Evolutionary conservation across 2,329 filamentous ascomycete species (phyloP), one percentile per base, ranked within the genome.

Genomic region (Exophiala oligosperma): DNA sequence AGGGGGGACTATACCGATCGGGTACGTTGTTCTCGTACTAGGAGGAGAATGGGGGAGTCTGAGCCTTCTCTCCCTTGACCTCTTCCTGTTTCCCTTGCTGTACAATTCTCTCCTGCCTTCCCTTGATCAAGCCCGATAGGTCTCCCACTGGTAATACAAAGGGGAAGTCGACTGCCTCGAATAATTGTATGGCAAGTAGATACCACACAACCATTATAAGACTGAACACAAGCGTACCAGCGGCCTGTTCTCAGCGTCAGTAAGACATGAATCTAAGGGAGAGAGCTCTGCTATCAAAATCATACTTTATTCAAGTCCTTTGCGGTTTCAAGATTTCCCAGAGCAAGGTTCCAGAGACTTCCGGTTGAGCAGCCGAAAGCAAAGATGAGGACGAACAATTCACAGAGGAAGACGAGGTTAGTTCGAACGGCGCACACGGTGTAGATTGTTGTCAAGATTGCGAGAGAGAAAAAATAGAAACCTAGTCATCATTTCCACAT

Each of bases 341-440:
- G 49, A 6, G 59, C 59, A 9, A 56, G 14, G 29, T 58, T 52
- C 48, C 49, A 61, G 51, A 54, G 52, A 23, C 48, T 49, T 17
- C 52, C 58, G 2, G 58, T 28, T 24, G 32, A 47, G 29, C 48
- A 60, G 11, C 40, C 49, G 26, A 61, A 61, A 8, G 59, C 43
- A 26, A 61, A 47, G 38, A 53, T 52, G 24, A 58, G 46, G 12
- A 49, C 52, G 50, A 61, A 59, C 3, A 61, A 43, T 21, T 37
- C 50, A n/a, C 29, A 51, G 56, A 88, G 81, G 72, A 90, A 90
- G 70, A 84, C 80, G 6, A 89, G 51, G 70, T 92, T 91, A 29
- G 87, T 91, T 41, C 89, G 84, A n/a, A 90, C 74, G 0, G 88
- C 17, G 41, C 54, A 49, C 46, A 62, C 29, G 35, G 52, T 48